phyloP scores from a whole-genome alignment of 2,329 filamentous ascomycete species.

The Phyllosticta citriasiana region DNA sequence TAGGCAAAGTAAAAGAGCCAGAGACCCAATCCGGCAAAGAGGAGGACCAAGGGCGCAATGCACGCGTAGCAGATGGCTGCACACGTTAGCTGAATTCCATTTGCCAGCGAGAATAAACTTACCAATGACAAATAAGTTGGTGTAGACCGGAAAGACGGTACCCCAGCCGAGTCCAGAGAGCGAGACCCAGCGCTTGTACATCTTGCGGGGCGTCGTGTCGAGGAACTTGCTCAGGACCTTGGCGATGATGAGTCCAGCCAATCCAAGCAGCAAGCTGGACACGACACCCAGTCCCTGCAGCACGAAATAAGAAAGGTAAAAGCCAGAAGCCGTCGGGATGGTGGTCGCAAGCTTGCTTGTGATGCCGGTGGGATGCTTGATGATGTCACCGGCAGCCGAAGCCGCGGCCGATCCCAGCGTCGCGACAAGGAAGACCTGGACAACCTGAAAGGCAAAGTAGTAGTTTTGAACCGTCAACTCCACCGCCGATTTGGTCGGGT shows the following conservation, averaged over 20 bases:
- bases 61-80: slow-evolving; percentile 36
- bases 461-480: slow-evolving; percentile 85
- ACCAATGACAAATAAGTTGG: slow-evolving; percentile 32
- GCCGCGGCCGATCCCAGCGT: slow-evolving; percentile 75
- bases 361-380: slow-evolving; percentile 50
- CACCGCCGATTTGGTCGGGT: slow-evolving; percentile 66
- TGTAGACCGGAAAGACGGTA: slow-evolving; percentile 31
- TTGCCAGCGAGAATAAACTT: slow-evolving; percentile 23
- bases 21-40: slow-evolving; percentile 36
- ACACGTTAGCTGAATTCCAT: background rate
- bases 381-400: slow-evolving; percentile 46
- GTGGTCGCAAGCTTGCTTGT: slow-evolving; percentile 59
- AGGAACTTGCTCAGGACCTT: slow-evolving; percentile 65
- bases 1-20: slow-evolving; percentile 37
- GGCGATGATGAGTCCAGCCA: slow-evolving; percentile 62
- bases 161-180: slow-evolving; percentile 29
- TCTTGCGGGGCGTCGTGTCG: slow-evolving; percentile 56
- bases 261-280: slow-evolving; percentile 63
- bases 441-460: slow-evolving; percentile 83
- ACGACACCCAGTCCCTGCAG: slow-evolving; percentile 80
- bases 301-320: slow-evolving; percentile 92
- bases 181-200: slow-evolving; percentile 25
- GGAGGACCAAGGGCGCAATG: slow-evolving; percentile 39
- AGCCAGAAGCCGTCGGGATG: slow-evolving; percentile 78
- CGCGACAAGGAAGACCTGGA: slow-evolving; percentile 84